phyloP scores from a whole-genome alignment of 2,329 filamentous ascomycete genomes.

The Ophiostoma novo-ulmi region DNA sequence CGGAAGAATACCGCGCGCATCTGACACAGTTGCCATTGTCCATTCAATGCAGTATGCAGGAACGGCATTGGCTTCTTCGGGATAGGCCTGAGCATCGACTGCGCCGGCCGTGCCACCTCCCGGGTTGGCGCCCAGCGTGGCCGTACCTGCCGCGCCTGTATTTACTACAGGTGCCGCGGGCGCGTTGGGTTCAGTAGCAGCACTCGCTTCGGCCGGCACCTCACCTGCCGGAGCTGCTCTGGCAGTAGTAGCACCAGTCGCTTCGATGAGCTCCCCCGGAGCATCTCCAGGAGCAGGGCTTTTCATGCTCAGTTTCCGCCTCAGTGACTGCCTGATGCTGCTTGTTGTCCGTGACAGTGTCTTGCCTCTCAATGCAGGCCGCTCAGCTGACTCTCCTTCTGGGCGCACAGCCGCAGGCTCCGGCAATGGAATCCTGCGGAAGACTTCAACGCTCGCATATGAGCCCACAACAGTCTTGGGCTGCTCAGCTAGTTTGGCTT shows the following conservation, averaged over 20 bases:
- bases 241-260: neutral
- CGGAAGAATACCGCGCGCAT: conserved; percentile 64
- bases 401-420: neutral
- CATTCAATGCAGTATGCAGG: conserved; percentile 49
- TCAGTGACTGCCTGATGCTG: neutral
- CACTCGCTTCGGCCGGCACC: neutral
- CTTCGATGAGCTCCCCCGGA: too few relatives aligned
- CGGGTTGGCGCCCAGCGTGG: neutral
- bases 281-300: too few relatives aligned
- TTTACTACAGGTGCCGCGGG: conserved; percentile 28
- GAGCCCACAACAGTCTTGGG: conserved; percentile 50
- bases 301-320: neutral
- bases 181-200: neutral
- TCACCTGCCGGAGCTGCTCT: neutral
- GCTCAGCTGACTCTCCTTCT: neutral
- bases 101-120: neutral
- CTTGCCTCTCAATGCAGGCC: neutral
- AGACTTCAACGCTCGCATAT: conserved; percentile 62
- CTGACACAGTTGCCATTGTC: conserved; percentile 71
- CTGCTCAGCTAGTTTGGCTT: conserved; percentile 36
- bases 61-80: neutral
- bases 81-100: neutral
- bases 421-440: conserved; percentile 36
- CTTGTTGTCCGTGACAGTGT: neutral
- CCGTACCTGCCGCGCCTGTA: neutral